Percentiles rank a stretch among this genome's conserved stretches.
Conservation (phyloP, 305 asterid genomes). For the Fraxinus ornus region DNA sequence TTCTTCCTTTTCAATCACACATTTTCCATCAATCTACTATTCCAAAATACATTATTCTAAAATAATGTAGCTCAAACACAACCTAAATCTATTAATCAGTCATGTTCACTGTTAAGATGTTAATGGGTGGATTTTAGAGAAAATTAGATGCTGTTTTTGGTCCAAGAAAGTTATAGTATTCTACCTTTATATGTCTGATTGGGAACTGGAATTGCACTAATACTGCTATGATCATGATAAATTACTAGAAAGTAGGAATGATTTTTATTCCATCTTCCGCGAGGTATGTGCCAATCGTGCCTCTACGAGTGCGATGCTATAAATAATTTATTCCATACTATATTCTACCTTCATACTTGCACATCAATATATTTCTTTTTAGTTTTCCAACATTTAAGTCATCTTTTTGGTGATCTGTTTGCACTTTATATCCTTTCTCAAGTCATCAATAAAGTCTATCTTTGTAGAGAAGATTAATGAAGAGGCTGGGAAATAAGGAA, state of each 20-base stretch:
- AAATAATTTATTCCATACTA: not conserved
- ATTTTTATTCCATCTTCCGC: not conserved
- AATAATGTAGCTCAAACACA: no score
- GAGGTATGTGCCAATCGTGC: constrained; percentile 12
- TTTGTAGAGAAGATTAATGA: constrained; percentile 63
- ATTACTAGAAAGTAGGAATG: not conserved
- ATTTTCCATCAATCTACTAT: no score
- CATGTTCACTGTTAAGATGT: constrained; percentile 24
- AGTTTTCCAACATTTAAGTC: no score
- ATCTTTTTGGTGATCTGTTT: no score
- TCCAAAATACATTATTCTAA: no score
- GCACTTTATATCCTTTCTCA: no score
- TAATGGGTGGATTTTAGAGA: not conserved
- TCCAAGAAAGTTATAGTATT: not conserved
- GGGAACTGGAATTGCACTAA: not conserved
- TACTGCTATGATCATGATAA: not conserved
- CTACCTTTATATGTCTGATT: not conserved
- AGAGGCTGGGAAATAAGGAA: constrained; percentile 95
- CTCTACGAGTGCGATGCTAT: not conserved
- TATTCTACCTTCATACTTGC: no score
- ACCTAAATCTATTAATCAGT: constrained; percentile 31
- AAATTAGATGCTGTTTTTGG: not conserved
- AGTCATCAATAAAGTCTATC: no score
- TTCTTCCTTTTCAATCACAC: no score
- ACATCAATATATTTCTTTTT: no score